These are phyloP conservation scores for Cyclocybe aegerita DNA, from an alignment of 768 basidiomycete genomes.

Conservation along the genomic window DNA sequence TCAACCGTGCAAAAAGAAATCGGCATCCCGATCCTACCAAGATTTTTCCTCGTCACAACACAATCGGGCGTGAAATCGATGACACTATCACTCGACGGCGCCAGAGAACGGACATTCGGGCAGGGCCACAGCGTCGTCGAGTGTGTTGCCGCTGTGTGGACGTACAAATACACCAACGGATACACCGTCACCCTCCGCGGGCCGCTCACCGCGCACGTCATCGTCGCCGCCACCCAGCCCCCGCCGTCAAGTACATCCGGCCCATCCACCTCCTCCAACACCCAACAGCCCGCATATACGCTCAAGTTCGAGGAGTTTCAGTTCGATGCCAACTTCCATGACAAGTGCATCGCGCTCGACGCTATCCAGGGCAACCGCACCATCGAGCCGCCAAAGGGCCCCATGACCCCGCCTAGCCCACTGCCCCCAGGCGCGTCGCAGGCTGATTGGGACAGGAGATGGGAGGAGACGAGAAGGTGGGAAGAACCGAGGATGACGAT, in stretches of 20 bases:
- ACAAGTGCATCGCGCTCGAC: constrained; percentile 73
- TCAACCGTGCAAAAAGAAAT: constrained; percentile 54
- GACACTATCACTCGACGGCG: constrained; percentile 76
- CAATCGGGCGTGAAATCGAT: constrained; percentile 86
- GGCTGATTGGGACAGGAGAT: neutral
- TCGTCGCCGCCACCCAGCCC: constrained; percentile 31
- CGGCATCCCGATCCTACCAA: constrained; percentile 73
- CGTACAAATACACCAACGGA: constrained; percentile 77
- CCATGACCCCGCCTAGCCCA: constrained; percentile 22
- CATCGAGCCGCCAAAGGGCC: constrained; percentile 39
- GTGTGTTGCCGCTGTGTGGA: constrained; percentile 76
- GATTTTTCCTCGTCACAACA: constrained; percentile 82
- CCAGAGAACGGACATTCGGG: constrained; percentile 56
- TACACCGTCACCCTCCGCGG: constrained; percentile 78
- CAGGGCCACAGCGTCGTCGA: constrained; percentile 61
- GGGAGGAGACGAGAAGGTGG: constrained; percentile 59
- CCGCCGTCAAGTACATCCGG: neutral
- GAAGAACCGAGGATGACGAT: constrained; percentile 66
- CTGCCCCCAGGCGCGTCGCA: constrained; percentile 6
- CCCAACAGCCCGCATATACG: constrained; percentile 22
- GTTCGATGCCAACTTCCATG: constrained; percentile 72
- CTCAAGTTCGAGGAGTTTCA: constrained; percentile 73
- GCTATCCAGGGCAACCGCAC: constrained; percentile 52
- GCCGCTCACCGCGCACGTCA: constrained; percentile 67
- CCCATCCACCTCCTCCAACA: constrained; percentile 19